Conservation (phyloP, 108 stramenopile species). For the Hondaea fermentalgiana region DNA sequence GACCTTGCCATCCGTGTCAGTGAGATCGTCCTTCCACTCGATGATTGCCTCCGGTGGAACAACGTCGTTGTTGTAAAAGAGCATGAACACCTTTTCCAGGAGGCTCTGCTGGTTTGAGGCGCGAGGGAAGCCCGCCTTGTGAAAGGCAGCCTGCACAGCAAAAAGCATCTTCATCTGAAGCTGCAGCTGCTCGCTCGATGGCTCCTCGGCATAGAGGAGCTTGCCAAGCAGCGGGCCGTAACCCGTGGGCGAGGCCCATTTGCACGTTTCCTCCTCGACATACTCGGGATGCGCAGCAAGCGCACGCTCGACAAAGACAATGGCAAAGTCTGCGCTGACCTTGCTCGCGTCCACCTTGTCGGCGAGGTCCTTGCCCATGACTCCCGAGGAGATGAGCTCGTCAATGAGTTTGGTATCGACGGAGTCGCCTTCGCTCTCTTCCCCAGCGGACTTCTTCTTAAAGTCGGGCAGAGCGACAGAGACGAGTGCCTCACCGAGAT, state of each 20-base stretch:
- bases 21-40: conserved; percentile 10
- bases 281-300: background rate
- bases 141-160: background rate
- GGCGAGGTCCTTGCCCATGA: background rate
- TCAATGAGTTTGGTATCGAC: background rate
- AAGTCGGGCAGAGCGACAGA: background rate
- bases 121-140: background rate
- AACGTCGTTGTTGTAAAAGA: conserved; percentile 1
- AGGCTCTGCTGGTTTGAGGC: background rate
- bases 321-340: background rate
- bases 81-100: conserved; percentile 1
- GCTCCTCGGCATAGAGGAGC: background rate
- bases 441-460: background rate
- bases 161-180: background rate
- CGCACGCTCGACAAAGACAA: background rate
- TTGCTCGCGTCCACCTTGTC: background rate
- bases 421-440: background rate
- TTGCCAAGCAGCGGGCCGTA: background rate
- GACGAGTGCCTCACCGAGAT: background rate
- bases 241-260: background rate
- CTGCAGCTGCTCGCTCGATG: background rate
- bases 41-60: conserved; percentile 4
- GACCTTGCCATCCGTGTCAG: background rate
- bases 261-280: background rate
- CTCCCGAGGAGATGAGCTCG: background rate